These are phyloP conservation scores for Sabuloglossum arenarium DNA, from an alignment of 495 filamentous ascomycete genomes.

Conservation along the genomic window DNA sequence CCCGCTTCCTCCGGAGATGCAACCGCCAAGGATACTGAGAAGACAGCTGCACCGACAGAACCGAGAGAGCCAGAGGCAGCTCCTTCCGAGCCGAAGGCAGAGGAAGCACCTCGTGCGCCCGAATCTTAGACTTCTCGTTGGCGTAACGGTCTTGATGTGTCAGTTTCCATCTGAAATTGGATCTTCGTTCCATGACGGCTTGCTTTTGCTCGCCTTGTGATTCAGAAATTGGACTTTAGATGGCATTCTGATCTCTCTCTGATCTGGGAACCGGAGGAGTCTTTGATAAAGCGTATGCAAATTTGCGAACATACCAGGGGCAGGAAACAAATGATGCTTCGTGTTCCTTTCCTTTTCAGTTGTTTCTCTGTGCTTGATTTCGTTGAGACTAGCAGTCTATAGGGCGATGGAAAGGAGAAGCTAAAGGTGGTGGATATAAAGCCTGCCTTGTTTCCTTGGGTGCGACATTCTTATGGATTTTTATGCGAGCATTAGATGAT, in stretches of 20 bases:
- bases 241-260: neutral
- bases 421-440: neutral
- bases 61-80: conserved; percentile 27
- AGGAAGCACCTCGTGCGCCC: conserved; percentile 16
- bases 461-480: neutral
- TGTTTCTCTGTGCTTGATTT: neutral
- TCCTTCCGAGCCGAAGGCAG: conserved; percentile 20
- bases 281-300: neutral
- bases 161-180: neutral
- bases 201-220: neutral
- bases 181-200: neutral
- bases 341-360: neutral
- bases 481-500: conserved; percentile 2
- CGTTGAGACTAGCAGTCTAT: neutral
- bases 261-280: conserved; percentile 1
- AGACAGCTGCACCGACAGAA: conserved; percentile 37
- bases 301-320: conserved; percentile 2
- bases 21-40: conserved; percentile 36
- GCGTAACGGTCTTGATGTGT: conserved; percentile 2
- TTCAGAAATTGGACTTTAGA: neutral
- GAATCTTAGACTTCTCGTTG: conserved; percentile 3
- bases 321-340: neutral
- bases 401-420: neutral
- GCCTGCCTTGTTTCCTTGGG: neutral
- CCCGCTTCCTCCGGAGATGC: conserved; percentile 25